Base-by-base conservation (phyloP, 2,329 filamentous ascomycete species). In the Fusarium multiceps region DNA sequence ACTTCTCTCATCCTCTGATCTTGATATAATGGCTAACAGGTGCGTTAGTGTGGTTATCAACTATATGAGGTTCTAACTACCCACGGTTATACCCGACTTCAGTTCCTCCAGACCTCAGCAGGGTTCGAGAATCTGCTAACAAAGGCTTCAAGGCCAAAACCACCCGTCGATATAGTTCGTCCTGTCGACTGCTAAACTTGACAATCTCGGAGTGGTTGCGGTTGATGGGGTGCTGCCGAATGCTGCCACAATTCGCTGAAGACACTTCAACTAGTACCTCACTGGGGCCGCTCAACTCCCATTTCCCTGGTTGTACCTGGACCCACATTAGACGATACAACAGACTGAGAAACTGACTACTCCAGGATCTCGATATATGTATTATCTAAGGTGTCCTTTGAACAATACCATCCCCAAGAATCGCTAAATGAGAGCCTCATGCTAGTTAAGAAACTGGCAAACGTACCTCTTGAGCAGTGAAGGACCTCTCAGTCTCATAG, bases 151-250 rank as follows among this genome's bases (percentile, higher is more conserved):
- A 23, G 1, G 28, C 37, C 1, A n/a, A 4, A 0, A 50, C 0
- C 0, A 59, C 58, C 1, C 45, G 25, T 2, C 4, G 11, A 10
- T 61, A 61, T 0, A 59, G 9, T 4, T 25, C 21, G 7, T 61
- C 58, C 10, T 61, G 45, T 1, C 21, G 10, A 11, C 27, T 47
- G 9, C 16, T 59, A 7, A 30, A 61, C 4, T 61, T 61, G 2
- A 61, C 54, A 11, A 61, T 50, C 2, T 61, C 58, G 7, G 45
- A 59, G 6, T 61, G 54, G 2, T 45, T 61, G 0, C 58, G 45
- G 18, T 61, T 34, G 9, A 61, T 61, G 0, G 58, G 58, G 4
- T 50, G 23, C 4, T 50, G 54, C 1, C 37, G 40, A 9, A 34
- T 4, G 10, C 58, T 50, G 1, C 58, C 54, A 34, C 28, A 59